Evolutionary conservation across 2,329 filamentous ascomycete genomes (phyloP), one percentile per base, ranked within the genome.

Genomic region (Lasiodiplodia sp.): DNA sequence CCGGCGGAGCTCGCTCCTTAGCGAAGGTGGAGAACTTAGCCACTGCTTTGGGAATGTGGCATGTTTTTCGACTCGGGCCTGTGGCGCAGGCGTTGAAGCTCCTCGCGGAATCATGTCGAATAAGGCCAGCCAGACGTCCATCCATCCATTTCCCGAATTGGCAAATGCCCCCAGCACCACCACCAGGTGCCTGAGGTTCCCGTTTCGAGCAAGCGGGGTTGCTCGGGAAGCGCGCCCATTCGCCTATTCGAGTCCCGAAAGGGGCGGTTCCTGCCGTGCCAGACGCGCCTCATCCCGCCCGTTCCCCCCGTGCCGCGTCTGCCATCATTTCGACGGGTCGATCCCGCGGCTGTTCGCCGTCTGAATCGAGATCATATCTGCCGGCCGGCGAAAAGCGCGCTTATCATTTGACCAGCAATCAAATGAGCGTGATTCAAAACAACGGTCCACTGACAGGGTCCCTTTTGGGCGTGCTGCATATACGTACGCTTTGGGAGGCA

Each of bases 11-110:
- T n/a, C 55, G 18, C 34, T 57, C 31, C 55, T 38, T 38, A 8
- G 21, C 25, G 51, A 53, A 16, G 38, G 58, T 51, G 58, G 40
- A 63, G 58, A 63, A 34, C 28, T 34, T 21, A 52, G 60, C 60
- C 60, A 64, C 47, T 34, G 44, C 44, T 2, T 2, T 21, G 60
- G 44, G 28, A 34, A 25, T 64, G 44, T 64, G 47, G 60, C 60
- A 31, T 64, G 44, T 52, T 62, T 31, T 63, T 34, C 34, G 12
- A 40, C 23, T 47, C 18, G 14, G 10, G 23, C 8, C 23, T 60
- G 57, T 47, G 38, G 38, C 37, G 57, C 38, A 60, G 57, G 40
- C 7, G 40, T 44, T 44, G 38, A 18, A 44, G 38, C 14, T 18
- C 38, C 14, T 18, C 38, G 40, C 40, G 44, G 44, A 47, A n/a